A percentile compares a stretch with the other conserved stretches of the same genome.
Evolutionary conservation across 2,329 filamentous ascomycete genomes (phyloP).

Genomic region (Fusarium euwallaceae): DNA sequence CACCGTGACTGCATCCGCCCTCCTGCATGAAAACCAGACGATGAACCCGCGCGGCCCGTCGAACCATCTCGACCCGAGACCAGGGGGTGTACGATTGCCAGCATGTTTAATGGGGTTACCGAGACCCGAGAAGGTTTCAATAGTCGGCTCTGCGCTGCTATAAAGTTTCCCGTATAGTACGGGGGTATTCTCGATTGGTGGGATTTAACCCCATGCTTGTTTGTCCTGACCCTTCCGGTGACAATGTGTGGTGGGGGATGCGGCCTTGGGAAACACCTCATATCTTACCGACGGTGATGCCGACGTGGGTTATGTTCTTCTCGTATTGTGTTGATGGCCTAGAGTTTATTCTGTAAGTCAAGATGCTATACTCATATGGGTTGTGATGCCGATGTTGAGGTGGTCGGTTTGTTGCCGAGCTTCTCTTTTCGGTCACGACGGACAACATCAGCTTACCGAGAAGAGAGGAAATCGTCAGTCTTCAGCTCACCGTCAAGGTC

Average conservation of each 20-base stretch:
- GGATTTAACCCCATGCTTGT: not conserved
- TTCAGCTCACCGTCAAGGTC: not conserved
- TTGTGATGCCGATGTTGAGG: not conserved
- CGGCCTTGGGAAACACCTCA: not conserved
- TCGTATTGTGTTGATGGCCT: not conserved
- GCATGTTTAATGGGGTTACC: not conserved
- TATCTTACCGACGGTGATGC: not conserved
- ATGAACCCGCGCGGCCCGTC: not conserved
- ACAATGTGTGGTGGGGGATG: not conserved
- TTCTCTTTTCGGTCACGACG: not conserved
- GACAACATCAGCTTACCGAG: not conserved
- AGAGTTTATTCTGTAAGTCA: not conserved
- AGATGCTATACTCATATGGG: not conserved
- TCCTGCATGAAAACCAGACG: conserved; percentile 1
- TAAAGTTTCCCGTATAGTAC: not conserved
- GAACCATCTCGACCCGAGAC: not conserved
- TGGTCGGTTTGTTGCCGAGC: not conserved
- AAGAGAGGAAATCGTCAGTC: not conserved
- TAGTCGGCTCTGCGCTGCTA: not conserved
- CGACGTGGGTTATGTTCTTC: not conserved
- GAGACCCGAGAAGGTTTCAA: not conserved
- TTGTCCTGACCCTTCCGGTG: not conserved
- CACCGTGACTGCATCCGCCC: not conserved
- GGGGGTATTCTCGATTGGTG: not conserved
- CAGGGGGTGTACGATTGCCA: not conserved